Evolutionary conservation across 2,329 filamentous ascomycete genomes (phyloP).

Genomic region (Phyllosticta paracitricarpa): DNA sequence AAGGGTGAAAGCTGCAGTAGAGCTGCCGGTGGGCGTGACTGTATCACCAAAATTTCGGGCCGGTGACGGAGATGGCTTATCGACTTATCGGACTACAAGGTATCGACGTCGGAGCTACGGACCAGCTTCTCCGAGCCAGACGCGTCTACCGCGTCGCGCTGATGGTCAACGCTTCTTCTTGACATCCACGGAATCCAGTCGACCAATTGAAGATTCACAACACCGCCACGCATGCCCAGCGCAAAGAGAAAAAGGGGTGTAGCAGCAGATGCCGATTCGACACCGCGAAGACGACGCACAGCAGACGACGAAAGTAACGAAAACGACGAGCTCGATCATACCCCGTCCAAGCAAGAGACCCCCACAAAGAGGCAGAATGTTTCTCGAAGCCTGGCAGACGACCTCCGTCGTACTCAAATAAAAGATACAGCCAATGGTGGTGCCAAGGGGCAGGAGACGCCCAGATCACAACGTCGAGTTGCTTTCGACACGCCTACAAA

Average conservation of each 20-base stretch:
- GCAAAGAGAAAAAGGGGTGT: conserved; percentile 6
- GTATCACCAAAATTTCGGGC: not conserved
- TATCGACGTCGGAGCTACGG: not conserved
- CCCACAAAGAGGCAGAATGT: conserved; percentile 8
- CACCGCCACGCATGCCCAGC: conserved; percentile 2
- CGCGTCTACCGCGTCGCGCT: conserved; percentile 6
- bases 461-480: conserved; percentile 35
- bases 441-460: conserved; percentile 25
- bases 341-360: conserved; percentile 2
- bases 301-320: not conserved
- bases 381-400: conserved; percentile 11
- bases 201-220: not conserved
- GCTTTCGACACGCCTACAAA: conserved; percentile 37
- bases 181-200: not conserved
- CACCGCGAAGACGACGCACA: conserved; percentile 3
- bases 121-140: not conserved
- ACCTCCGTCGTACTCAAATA: conserved; percentile 13
- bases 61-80: conserved; percentile 5
- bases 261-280: not conserved
- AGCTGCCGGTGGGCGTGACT: not conserved
- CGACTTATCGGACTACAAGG: conserved; percentile 6
- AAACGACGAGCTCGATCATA: conserved; percentile 5
- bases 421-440: conserved; percentile 16
- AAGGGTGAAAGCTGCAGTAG: not conserved
- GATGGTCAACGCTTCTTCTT: not conserved